phyloP scores from a whole-genome alignment of 129 eudicot genomes.

The Helianthus tuberosus region DNA sequence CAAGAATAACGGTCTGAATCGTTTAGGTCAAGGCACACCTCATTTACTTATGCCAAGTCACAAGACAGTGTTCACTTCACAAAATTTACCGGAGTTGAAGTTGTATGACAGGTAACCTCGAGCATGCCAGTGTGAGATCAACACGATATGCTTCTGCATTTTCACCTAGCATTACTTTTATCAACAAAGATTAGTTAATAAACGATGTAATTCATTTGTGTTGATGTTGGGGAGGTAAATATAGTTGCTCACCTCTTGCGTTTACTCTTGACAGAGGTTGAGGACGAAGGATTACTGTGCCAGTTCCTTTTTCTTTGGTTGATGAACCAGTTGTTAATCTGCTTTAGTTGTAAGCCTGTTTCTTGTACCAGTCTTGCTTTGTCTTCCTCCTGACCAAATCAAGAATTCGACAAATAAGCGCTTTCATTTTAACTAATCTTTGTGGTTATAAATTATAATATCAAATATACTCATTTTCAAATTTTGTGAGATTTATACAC shows the following conservation, averaged over 20 bases:
- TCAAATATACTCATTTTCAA: not conserved
- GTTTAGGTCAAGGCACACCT: not conserved
- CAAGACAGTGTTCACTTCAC: conserved; percentile 11
- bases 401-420: not conserved
- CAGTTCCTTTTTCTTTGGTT: conserved; percentile 92
- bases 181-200: conserved; percentile 25
- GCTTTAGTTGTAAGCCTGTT: conserved; percentile 89
- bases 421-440: not conserved
- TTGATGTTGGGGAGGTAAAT: not conserved
- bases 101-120: not conserved
- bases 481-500: not conserved
- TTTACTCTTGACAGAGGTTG: conserved; percentile 66
- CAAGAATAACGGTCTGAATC: conserved; percentile 17
- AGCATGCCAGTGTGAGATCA: conserved; percentile 9
- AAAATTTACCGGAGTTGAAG: not conserved
- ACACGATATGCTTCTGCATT: conserved; percentile 25
- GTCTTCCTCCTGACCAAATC: conserved; percentile 70
- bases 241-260: conserved; percentile 72
- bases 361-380: conserved; percentile 85
- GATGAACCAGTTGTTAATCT: conserved; percentile 91
- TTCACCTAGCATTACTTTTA: conserved; percentile 70
- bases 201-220: not conserved
- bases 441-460: not conserved
- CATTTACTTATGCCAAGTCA: conserved; percentile 21
- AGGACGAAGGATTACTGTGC: conserved; percentile 84